Evolutionary conservation across 2,329 filamentous ascomycete species (phyloP), one percentile per base, ranked within the genome.

Genomic region (Sclerotinia borealis): DNA sequence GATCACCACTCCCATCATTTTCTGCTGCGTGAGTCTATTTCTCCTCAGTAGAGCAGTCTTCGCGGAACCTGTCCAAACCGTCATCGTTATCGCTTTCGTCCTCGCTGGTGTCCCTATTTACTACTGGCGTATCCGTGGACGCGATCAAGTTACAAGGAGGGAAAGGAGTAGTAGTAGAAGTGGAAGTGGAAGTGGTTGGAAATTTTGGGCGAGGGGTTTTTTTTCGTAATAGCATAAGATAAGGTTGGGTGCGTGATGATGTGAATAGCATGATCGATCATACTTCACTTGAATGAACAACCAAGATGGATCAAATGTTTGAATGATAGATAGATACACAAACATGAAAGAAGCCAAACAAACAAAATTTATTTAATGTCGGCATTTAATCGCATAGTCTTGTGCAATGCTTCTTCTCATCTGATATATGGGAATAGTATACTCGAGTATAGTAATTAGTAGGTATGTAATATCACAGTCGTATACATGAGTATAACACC

Each of bases 1-100:
- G 95, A 96, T 99, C 72, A 89, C 89, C 0, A 99, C 95, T 2
- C 95, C 95, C 13, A 93, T 99, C 68, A 93, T 97, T 63, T 99
- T 99, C 75, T 99, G 95, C 82, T 99, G 95, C 73, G 95, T 99
- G 45, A 96, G 91, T 74, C 76, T 99, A 68, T 99, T 99, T 74
- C 77, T 99, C 68, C 83, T 99, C 48, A 93, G 87, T 72, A 83
- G 95, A 58, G 92, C 93, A 4, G 87, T 98, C 17, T 95, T 99
- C 73, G 90, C 92, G 17, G 88, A 96, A 77, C 95, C 95, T 5
- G 71, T 96, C 59, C 93, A 99, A 80, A 96, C 93, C 0, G 75
- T 96, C 29, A 85, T 93, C 27, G 95, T 99, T 9, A 80, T 97
- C 7, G 87, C 80, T 0, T 99, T 98, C 72, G 90, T 97, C 65